Conservation (phyloP, 2,329 filamentous ascomycete species). For the Beauveria varroae region DNA sequence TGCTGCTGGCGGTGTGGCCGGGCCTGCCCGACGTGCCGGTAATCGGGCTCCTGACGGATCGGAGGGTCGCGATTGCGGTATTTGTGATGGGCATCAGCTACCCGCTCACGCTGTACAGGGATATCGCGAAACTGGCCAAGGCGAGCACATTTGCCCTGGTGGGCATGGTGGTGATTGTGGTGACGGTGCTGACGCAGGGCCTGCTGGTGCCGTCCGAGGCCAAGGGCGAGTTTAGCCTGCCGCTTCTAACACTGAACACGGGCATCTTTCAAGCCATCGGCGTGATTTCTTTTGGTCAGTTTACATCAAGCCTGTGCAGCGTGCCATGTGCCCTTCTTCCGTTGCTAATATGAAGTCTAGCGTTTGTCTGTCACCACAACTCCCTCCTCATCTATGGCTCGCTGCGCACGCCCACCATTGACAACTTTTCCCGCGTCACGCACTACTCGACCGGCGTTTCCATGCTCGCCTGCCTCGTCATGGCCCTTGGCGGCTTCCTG, state of each 20-base stretch:
- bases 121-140: slow-evolving; percentile 97
- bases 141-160: slow-evolving; percentile 87
- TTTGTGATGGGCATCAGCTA: slow-evolving; percentile 82
- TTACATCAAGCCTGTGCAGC: neutral
- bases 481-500: slow-evolving; percentile 85
- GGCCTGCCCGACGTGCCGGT: slow-evolving; percentile 64
- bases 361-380: slow-evolving; percentile 80
- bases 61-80: slow-evolving; percentile 78
- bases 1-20: slow-evolving; percentile 76
- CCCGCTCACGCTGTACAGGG: slow-evolving; percentile 85
- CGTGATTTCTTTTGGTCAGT: slow-evolving; percentile 89
- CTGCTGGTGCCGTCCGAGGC: slow-evolving; percentile 63
- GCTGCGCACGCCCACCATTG: slow-evolving; percentile 85
- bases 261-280: slow-evolving; percentile 95
- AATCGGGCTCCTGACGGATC: slow-evolving; percentile 72
- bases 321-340: neutral
- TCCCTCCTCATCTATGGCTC: slow-evolving; percentile 96
- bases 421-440: slow-evolving; percentile 88
- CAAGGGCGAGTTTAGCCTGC: slow-evolving; percentile 62
- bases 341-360: slow-evolving; percentile 21
- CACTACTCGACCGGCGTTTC: slow-evolving; percentile 89
- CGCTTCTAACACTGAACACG: slow-evolving; percentile 69
- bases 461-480: slow-evolving; percentile 80
- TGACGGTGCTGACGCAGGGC: slow-evolving; percentile 82
- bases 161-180: slow-evolving; percentile 85